phyloP scores from a whole-genome alignment of 352 stramenopile genomes.

The Pythium utonaiense region DNA sequence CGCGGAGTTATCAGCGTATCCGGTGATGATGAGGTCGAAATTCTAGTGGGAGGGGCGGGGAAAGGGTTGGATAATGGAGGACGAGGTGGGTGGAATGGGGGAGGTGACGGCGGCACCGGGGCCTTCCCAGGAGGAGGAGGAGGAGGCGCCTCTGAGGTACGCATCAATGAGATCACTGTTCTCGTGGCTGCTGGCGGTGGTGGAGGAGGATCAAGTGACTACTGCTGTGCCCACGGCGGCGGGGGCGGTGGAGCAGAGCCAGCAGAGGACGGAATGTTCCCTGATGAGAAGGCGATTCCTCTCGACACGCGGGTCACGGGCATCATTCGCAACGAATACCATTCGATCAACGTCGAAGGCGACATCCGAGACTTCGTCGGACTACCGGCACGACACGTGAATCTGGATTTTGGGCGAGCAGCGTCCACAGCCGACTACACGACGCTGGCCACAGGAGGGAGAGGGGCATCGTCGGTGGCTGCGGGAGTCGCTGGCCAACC shows the following conservation, averaged over 20 bases:
- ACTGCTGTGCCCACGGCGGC: constrained; percentile 75
- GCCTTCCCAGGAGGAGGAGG: constrained; percentile 59
- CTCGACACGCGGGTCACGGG: constrained; percentile 33
- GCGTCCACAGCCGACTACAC: constrained; percentile 44
- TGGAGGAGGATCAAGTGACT: constrained; percentile 65
- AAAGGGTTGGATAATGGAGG: constrained; percentile 20
- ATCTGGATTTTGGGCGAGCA: constrained; percentile 57
- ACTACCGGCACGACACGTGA: constrained; percentile 36
- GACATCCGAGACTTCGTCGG: constrained; percentile 44
- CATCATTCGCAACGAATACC: constrained; percentile 46
- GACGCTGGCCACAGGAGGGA: constrained; percentile 46
- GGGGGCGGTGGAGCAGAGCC: constrained; percentile 40
- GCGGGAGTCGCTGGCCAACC: constrained; percentile 36
- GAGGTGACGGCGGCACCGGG: constrained; percentile 49
- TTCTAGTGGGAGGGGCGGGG: constrained; percentile 63
- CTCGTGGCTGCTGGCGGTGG: constrained; percentile 67
- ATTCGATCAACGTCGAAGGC: constrained; percentile 46
- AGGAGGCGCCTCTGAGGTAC: constrained; percentile 55
- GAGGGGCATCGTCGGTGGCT: constrained; percentile 24
- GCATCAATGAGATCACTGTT: constrained; percentile 40
- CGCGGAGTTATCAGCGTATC: constrained; percentile 47
- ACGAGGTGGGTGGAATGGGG: constrained; percentile 64
- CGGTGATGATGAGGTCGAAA: constrained; percentile 38
- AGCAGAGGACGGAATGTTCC: constrained; percentile 41
- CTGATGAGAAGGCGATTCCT: constrained; percentile 34